Conservation (phyloP, 495 filamentous ascomycete species). For the Aspergillus steynii region DNA sequence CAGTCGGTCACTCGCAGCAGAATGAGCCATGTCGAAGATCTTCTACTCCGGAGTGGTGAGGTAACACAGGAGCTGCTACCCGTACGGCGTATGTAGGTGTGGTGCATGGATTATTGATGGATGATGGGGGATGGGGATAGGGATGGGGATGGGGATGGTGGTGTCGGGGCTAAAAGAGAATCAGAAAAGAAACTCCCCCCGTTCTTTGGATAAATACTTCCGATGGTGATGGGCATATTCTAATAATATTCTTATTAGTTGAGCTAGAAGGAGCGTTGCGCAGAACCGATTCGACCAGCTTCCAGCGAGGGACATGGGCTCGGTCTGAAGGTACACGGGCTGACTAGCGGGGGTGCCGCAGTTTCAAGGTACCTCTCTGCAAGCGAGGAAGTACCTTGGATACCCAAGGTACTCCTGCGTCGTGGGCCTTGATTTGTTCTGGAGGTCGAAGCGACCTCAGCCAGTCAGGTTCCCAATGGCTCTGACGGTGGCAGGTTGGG, state of each 20-base stretch:
- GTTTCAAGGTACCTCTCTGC: neutral
- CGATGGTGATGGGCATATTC: neutral
- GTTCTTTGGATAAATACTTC: neutral
- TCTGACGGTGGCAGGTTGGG: constrained; percentile 33
- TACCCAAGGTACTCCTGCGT: neutral
- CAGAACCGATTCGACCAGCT: neutral
- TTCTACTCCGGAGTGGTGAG: neutral
- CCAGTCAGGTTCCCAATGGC: constrained; percentile 9
- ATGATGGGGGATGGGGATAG: neutral
- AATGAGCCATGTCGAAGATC: neutral
- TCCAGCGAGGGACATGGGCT: neutral
- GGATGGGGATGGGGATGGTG: neutral
- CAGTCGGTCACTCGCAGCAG: neutral
- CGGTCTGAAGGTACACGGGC: neutral
- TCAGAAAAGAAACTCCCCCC: neutral
- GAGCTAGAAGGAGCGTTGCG: neutral
- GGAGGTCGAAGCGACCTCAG: constrained; percentile 5
- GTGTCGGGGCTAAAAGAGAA: neutral
- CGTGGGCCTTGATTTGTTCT: neutral
- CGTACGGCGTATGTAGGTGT: neutral
- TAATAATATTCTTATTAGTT: neutral
- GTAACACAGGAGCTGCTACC: neutral
- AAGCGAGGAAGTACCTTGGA: neutral
- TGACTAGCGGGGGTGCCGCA: neutral
- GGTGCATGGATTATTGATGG: neutral